Percentiles rank a stretch among this genome's conserved stretches.
Evolutionary conservation across 352 stramenopile species (phyloP).

Genomic region (Pythium pyrilobum): DNA sequence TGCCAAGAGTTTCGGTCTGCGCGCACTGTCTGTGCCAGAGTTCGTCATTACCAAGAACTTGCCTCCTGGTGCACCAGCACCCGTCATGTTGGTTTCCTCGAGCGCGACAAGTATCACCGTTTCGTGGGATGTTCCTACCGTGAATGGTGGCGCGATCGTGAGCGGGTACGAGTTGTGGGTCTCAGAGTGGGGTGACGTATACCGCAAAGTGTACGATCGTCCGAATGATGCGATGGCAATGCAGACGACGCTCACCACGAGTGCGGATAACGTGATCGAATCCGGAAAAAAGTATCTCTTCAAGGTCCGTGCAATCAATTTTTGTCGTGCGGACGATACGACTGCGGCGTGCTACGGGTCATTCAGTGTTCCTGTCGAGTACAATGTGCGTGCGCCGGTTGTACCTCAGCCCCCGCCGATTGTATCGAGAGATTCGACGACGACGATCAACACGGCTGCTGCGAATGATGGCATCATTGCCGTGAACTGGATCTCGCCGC

Average conservation of each 20-base stretch:
- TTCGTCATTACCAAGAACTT: constrained; percentile 86
- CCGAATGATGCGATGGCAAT: constrained; percentile 69
- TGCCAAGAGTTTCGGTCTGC: constrained; percentile 72
- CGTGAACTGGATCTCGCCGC: constrained; percentile 82
- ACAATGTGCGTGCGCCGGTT: constrained; percentile 83
- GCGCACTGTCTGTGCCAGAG: constrained; percentile 60
- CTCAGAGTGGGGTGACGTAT: constrained; percentile 90
- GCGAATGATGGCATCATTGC: constrained; percentile 51
- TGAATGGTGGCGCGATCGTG: constrained; percentile 89
- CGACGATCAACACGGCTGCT: constrained; percentile 53
- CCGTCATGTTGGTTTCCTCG: constrained; percentile 87
- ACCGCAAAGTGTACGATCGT: constrained; percentile 92
- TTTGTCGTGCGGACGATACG: constrained; percentile 77
- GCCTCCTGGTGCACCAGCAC: constrained; percentile 74
- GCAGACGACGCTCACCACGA: constrained; percentile 71
- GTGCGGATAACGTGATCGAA: constrained; percentile 85
- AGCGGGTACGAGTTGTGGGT: constrained; percentile 96
- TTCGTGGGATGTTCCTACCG: constrained; percentile 83
- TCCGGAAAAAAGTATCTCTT: constrained; percentile 91
- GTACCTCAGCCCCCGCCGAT: constrained; percentile 77
- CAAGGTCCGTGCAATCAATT: constrained; percentile 93
- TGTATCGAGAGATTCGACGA: constrained; percentile 52
- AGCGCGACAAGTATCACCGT: constrained; percentile 89
- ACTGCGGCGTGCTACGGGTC: constrained; percentile 80
- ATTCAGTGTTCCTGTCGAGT: constrained; percentile 88